Base-by-base conservation (phyloP, 1,284 basidiomycete genomes). In the Erythrobasidium hasegawianum region DNA sequence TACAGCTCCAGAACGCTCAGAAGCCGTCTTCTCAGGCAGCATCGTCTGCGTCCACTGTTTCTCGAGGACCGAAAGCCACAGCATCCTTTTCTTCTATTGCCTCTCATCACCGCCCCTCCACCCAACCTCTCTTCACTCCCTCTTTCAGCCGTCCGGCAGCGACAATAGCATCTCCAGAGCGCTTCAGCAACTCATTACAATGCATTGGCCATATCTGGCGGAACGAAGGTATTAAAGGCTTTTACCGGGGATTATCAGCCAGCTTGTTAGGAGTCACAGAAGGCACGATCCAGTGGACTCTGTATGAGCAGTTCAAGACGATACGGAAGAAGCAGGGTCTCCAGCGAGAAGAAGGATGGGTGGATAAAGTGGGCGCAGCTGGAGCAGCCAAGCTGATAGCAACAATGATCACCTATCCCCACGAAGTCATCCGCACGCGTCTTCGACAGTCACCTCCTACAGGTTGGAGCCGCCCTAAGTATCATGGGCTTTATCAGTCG, bases 251-350 rank as follows among this genome's bases (percentile, higher is more conserved):
- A 2, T 80, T 99, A 53, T 91, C 87, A 70, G 96, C 96, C 57
- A 92, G 88, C 72, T 94, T 97, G 77, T 82, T 99, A n/a, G 96
- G 96, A 33, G 95, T 97, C 5, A 90, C 92, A 14, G 96, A 99
- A 78, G 89, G 89, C 2, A 94, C 94, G 20, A 97, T 98, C 64
- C 95, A 97, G 76, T 99, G 96, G 96, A 89, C 90, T 20, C 80
- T 99, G 13, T 98, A 99, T 77, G 96, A 98, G 69, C 69, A 71
- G 67, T 75, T 76, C 64, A 76, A 76, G 59, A 54, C 45, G 16
- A 68, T 74, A 56, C 61, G 64, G 33, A 71, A 64, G 40, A 39
- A 39, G 41, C n/a, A 24, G 18, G 55, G 43, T 10, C 18, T 49
- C 10, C 33, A 55, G 22, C 47, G 55, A 20, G 69, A 58, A 43